Evolutionary conservation across 1,284 basidiomycete species (phyloP).

Genomic region (Vanrija sp.): DNA sequence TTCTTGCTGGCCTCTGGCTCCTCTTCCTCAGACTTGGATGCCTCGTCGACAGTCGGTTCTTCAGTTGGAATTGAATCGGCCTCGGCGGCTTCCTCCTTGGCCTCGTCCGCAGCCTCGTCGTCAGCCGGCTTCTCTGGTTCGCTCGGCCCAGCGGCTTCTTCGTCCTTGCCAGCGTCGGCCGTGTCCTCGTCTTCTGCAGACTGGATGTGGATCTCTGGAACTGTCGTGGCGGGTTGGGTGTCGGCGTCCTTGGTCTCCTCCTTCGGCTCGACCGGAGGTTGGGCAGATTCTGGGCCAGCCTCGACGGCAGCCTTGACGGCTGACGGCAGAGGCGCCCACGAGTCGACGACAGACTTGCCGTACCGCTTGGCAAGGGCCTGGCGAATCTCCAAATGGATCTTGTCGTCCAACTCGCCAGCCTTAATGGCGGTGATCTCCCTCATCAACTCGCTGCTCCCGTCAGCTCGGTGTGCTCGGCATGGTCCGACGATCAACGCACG

Average conservation of each 20-base stretch:
- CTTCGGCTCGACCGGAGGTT: conserved; percentile 1
- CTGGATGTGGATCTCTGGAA: background rate
- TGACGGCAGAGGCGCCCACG: conserved; percentile 35
- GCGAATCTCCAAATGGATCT: conserved; percentile 52
- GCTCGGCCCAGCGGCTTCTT: background rate
- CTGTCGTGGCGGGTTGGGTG: background rate
- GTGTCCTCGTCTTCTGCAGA: background rate
- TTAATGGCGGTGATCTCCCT: conserved; percentile 60
- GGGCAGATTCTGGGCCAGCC: conserved; percentile 19
- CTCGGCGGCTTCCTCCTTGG: background rate
- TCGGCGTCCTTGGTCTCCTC: background rate
- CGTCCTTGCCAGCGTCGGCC: background rate
- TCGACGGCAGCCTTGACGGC: conserved; percentile 28
- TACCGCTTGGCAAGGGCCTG: conserved; percentile 35
- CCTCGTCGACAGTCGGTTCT: background rate
- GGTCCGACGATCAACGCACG: conserved; percentile 52
- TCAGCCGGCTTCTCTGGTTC: conserved; percentile 2
- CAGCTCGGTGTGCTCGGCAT: background rate
- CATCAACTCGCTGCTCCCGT: conserved; percentile 25
- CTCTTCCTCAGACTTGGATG: background rate
- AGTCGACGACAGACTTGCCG: conserved; percentile 38
- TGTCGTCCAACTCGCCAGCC: conserved; percentile 62
- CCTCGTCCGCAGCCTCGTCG: background rate
- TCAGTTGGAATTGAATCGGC: background rate
- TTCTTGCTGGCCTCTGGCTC: conserved; percentile 4